Evolutionary conservation across 306 rosid species (phyloP), one percentile per base, ranked within the genome.

Genomic region (Acacia confusa): DNA sequence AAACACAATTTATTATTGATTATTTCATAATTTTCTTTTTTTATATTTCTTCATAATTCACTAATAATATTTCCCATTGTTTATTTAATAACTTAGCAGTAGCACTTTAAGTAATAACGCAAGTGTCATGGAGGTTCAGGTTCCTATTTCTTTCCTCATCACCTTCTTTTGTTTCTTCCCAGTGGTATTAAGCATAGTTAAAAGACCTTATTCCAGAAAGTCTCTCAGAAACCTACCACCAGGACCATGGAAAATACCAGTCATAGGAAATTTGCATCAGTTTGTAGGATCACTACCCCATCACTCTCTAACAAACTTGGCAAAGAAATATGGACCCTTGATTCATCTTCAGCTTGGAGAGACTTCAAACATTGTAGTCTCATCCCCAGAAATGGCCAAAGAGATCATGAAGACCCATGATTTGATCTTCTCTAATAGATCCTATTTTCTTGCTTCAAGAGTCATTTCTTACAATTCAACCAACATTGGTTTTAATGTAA

Each of bases 271-370:
- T 73, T 22, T 82, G 44, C 83, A 67, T 65, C 80, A 75, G 40
- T 9, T 82, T 64, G 72, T 28, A 11, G 67, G 81, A 44, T 52
- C 82, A 70, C 10, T 75, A 3, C 84, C 79, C 14, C 77, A 74
- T 30, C 52, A 65, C 15, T 32, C 60, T 55, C 34, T 30, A 30
- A 70, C 73, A 75, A 25, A 70, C 32, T 70, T 85, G 78, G 78
- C 82, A 53, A 24, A 58, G n/a, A 82, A 82, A 25, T 48, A 79
- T 78, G 88, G 88, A 4, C 79, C 75, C 34, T 15, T 85, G 2
- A 48, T 82, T 63, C 82, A 82, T 38, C 69, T 82, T 0, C 70
- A 79, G 57, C 38, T 82, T 25, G 85, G 85, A 61, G 85, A 77
- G 60, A 47, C 72, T 13, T 77, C 82, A 50, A 50, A 55, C 52